Evolutionary conservation across 2,329 filamentous ascomycete species (phyloP), one percentile per base, ranked within the genome.

Genomic region (Pseudofabraea citricarpa): DNA sequence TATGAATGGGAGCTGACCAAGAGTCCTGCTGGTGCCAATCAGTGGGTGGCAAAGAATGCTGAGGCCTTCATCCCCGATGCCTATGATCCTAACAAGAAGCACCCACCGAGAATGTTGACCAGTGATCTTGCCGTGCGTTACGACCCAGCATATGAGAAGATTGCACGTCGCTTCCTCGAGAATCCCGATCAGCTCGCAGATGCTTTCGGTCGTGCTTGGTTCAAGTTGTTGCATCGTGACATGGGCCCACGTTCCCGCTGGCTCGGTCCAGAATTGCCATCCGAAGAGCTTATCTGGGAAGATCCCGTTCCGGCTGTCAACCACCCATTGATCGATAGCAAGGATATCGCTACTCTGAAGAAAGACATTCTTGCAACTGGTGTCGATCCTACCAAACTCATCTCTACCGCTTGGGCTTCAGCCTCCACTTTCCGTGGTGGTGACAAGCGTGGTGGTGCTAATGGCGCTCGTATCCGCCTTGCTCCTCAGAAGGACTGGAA

Each of bases 371-470:
- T 90, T 2, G 69, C 69, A 35, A 67, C 77, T n/a, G 81, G 81
- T 13, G 58, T 88, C 4, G 72, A 73, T 44, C 66, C 74, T 5
- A 70, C 72, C 44, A 79, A 80, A 64, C 70, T 90, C 46, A 74
- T 90, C 42, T 72, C 74, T 8, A 74, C 75, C 8, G 83, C 84
- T 19, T 88, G 81, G 79, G 79, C 79, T 1, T 79, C 84, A 0
- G 83, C 83, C 19, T 83, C 83, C 2, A 83, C 81, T 22, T 88
- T 83, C 79, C 83, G 84, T 48, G 76, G 80, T 54, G 77, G 79
- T 54, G 86, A 90, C 72, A 90, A 90, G 79, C 86, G 86, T 52
- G 86, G 86, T 54, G 86, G 86, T 59, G 86, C 86, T 66, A 90
- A 90, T 57, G 86, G 86, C 56, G 85, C 79, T 12, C 85, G 86